Evolutionary conservation across 352 stramenopile species (phyloP).

Genomic region (Phytopythium montanum): DNA sequence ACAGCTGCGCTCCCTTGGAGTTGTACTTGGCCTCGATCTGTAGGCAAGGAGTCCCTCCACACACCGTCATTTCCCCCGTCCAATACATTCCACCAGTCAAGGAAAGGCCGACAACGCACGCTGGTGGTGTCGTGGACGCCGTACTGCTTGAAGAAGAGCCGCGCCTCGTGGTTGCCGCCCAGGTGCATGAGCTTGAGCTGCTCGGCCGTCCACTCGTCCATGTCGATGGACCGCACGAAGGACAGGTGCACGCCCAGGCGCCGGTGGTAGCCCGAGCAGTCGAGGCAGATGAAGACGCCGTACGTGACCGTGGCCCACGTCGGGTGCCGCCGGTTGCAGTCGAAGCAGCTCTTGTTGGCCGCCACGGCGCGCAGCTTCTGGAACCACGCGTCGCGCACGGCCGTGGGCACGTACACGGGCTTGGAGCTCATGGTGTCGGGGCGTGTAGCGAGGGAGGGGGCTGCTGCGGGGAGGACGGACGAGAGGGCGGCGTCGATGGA

Average conservation of each 20-base stretch:
- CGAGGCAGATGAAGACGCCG: constrained; percentile 95
- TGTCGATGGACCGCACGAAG: constrained; percentile 94
- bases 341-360: constrained; percentile 93
- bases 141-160: constrained; percentile 94
- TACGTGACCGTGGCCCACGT: constrained; percentile 95
- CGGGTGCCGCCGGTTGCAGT: constrained; percentile 95
- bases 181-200: constrained; percentile 92
- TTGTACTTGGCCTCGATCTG: constrained; percentile 92
- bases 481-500: too few species aligned
- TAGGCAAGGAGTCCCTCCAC: neutral
- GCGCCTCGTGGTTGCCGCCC: constrained; percentile 91
- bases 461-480: neutral
- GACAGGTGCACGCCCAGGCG: constrained; percentile 92
- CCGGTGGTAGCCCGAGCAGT: constrained; percentile 93
- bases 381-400: constrained; percentile 83
- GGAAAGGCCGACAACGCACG: constrained; percentile 45
- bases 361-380: constrained; percentile 68
- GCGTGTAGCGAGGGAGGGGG: neutral
- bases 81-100: too few species aligned
- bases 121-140: constrained; percentile 84
- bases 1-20: constrained; percentile 85
- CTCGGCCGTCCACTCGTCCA: constrained; percentile 95
- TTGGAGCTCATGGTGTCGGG: constrained; percentile 33
- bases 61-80: too few species aligned
- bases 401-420: constrained; percentile 66